phyloP scores from a whole-genome alignment of 495 filamentous ascomycete genomes.

The Tuber brumale region DNA sequence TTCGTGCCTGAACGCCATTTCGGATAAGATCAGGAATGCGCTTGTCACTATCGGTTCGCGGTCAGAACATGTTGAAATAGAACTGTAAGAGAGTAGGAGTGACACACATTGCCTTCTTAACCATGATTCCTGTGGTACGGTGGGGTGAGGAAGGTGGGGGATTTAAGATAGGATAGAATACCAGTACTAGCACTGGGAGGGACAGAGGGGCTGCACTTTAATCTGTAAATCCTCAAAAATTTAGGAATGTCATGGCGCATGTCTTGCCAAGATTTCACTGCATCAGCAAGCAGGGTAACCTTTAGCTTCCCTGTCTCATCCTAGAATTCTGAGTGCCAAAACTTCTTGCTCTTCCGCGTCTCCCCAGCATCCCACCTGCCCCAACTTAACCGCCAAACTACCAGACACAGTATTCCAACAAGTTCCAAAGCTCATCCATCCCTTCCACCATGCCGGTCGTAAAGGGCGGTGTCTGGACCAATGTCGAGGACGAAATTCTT shows the following conservation, averaged over 20 bases:
- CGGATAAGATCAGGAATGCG: slow-evolving; percentile 92
- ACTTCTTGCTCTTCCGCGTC: slow-evolving; percentile 1
- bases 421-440: slow-evolving; percentile 45
- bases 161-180: not conserved
- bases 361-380: slow-evolving; percentile 42
- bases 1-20: slow-evolving; percentile 69
- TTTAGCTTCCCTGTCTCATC: not conserved
- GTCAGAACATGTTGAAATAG: not conserved
- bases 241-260: not conserved
- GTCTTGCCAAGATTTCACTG: not conserved
- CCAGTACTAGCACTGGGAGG: not conserved
- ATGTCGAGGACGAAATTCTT: slow-evolving; percentile 83
- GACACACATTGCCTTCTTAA: slow-evolving; percentile 54
- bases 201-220: not conserved
- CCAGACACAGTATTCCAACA: slow-evolving; percentile 50
- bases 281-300: not conserved
- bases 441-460: slow-evolving; percentile 76
- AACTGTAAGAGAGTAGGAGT: slow-evolving; percentile 27
- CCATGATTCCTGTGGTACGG: slow-evolving; percentile 42
- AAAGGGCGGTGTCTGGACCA: slow-evolving; percentile 93
- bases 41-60: slow-evolving; percentile 58
- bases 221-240: not conserved
- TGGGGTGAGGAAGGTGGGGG: not conserved
- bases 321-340: not conserved
- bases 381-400: slow-evolving; percentile 46